Conservation (phyloP, 140 eudicot genomes). For the Senecio squalidus region DNA sequence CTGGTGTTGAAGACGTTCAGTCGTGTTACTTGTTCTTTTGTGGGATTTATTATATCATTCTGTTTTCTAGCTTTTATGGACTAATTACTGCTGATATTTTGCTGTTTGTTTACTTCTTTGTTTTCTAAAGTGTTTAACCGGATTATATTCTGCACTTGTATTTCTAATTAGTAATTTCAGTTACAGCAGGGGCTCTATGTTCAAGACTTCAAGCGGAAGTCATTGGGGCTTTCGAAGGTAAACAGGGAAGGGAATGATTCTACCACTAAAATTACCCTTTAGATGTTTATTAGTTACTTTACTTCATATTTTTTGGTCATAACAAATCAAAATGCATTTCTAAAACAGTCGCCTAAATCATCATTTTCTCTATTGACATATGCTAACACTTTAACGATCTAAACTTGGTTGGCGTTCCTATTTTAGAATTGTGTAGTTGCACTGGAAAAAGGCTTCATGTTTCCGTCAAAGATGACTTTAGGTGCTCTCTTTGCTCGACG, state of each 20-base stretch:
- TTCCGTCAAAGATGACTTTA: neutral
- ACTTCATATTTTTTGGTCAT: too few species aligned
- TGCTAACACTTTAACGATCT: neutral
- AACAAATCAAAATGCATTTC: neutral
- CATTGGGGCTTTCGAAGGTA: slow-evolving; percentile 11
- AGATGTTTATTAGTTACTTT: too few species aligned
- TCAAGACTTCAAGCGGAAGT: neutral
- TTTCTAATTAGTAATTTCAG: slow-evolving; percentile 26
- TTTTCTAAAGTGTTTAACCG: too few species aligned
- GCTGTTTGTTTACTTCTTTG: slow-evolving; percentile 5
- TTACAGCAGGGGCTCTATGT: slow-evolving; percentile 22
- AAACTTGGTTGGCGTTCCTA: neutral
- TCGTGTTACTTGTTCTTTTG: slow-evolving; percentile 14
- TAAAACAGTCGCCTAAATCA: neutral
- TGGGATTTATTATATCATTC: slow-evolving; percentile 3
- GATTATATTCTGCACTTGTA: slow-evolving; percentile 7
- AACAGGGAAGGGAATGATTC: neutral
- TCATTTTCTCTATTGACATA: neutral
- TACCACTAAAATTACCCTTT: too few species aligned
- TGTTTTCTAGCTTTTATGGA: slow-evolving; percentile 7
- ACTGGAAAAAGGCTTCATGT: neutral
- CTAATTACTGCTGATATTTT: slow-evolving; percentile 18
- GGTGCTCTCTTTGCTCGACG: neutral
- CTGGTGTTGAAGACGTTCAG: neutral
- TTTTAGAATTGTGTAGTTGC: neutral